phyloP scores from a whole-genome alignment of 2,329 filamentous ascomycete genomes.

The Claviceps sp. region DNA sequence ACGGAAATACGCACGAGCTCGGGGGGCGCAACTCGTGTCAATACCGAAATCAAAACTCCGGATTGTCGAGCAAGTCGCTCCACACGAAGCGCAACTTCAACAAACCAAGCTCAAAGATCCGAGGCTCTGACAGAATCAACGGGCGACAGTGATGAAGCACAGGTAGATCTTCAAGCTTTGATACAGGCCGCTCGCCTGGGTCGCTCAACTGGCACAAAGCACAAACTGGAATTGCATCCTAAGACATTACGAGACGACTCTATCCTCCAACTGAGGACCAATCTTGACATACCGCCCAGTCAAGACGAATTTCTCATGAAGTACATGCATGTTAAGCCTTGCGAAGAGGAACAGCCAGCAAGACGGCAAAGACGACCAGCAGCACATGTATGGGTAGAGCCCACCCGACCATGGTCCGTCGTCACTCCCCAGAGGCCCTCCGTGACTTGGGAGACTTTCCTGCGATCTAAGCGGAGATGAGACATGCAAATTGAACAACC shows the following conservation, averaged over 20 bases:
- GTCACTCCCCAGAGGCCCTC: slow-evolving; percentile 6
- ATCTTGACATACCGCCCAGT: slow-evolving; percentile 23
- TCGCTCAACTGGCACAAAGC: slow-evolving; percentile 11
- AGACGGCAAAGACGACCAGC: slow-evolving; percentile 6
- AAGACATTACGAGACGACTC: slow-evolving; percentile 26
- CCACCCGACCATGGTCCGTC: slow-evolving; percentile 7
- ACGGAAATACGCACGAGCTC: slow-evolving; percentile 13
- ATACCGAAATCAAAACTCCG: background rate
- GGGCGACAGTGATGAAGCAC: slow-evolving; percentile 5
- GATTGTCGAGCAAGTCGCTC: slow-evolving; percentile 5
- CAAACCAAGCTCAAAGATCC: background rate
- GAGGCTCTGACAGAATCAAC: background rate
- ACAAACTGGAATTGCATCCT: slow-evolving; percentile 26
- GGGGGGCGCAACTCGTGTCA: background rate
- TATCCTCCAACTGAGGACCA: slow-evolving; percentile 17
- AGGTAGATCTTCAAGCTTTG: slow-evolving; percentile 17
- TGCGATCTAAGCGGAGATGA: slow-evolving; percentile 15
- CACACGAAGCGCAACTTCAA: slow-evolving; percentile 3
- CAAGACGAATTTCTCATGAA: slow-evolving; percentile 23
- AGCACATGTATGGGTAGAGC: slow-evolving; percentile 11
- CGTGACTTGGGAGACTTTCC: slow-evolving; percentile 12
- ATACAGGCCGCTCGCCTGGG: slow-evolving; percentile 19
- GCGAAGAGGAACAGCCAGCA: slow-evolving; percentile 4
- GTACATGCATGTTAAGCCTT: slow-evolving; percentile 10
- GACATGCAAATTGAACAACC: background rate